Base-by-base conservation (phyloP, 331 rosid species). In the Pyracantha coccinea region DNA sequence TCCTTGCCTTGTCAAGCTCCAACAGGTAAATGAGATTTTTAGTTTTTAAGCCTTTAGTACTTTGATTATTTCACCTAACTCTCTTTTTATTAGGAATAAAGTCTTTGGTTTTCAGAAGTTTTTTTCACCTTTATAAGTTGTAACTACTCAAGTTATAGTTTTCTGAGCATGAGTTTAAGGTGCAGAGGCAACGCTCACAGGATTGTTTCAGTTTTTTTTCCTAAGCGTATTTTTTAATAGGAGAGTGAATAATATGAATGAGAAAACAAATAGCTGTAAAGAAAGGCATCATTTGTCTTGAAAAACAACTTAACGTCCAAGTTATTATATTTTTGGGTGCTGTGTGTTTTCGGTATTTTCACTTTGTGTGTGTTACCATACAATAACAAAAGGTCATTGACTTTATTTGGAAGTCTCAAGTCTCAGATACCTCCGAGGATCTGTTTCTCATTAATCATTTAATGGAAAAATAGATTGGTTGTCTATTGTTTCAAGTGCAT, bases 1-100 rank as follows among this genome's bases (percentile, higher is more conserved):
- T 71, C 98, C 97, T 74, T 93, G 96, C 82, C 98, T 93, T 62
- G 90, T 93, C 79, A 93, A 93, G 89, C 93, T 93, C 57, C 98
- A 93, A 79, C 98, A 93, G 94, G 98, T 93, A 60, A 79, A 53
- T 76, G 77, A 77, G 66, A 69, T 76, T 72, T 74, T 32, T 35
- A 27, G 38, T 71, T 47, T 74, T 55, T 66, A 38, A 68, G 54
- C 69, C 25, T 20, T 70, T 74, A 28, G 33, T 63, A 38, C 13
- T 24, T 50, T 17, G 28, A 50, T 28, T 16, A 3, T 72, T 74
- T 66, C 58, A 65, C 77, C n/a, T 38, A 35, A 38, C 55, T 50
- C 8, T 50, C n/a, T 15, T 50, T 71, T 31, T 21, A 21, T 21
- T 24, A 32, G 66, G 52, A 55, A 21, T 4, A 8, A 2, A 7